Evolutionary conservation across 2,329 filamentous ascomycete genomes (phyloP).

Genomic region (Aspergillus aculeatinus): DNA sequence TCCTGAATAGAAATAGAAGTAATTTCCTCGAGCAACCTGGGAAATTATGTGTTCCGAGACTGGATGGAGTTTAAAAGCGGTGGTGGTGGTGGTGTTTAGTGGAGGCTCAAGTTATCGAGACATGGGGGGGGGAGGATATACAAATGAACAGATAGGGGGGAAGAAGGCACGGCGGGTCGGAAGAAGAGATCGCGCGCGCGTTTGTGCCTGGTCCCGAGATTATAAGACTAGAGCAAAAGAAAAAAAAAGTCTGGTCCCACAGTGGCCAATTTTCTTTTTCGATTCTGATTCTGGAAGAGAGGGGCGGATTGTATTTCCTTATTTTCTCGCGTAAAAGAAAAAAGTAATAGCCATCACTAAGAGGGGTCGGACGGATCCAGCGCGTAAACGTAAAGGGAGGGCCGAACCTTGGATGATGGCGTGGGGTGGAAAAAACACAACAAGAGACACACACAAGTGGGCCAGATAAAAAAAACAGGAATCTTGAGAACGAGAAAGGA

Average conservation of each 20-base stretch:
- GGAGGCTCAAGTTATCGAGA: neutral
- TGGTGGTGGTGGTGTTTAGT: neutral
- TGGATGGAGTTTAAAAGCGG: neutral
- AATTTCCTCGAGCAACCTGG: neutral
- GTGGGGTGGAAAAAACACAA: constrained; percentile 3
- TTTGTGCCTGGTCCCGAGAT: constrained; percentile 8
- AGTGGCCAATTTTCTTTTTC: constrained; percentile 6
- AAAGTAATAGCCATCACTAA: neutral
- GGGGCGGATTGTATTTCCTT: neutral
- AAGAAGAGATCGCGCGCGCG: constrained; percentile 7
- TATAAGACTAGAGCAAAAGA: constrained; percentile 1
- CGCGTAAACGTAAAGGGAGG: constrained; percentile 2
- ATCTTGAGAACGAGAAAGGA: neutral
- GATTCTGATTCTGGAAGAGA: constrained; percentile 1
- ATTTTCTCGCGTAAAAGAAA: neutral
- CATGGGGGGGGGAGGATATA: neutral
- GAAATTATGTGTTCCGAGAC: neutral
- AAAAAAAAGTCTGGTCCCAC: neutral
- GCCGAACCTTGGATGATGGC: constrained; percentile 8
- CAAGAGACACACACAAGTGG: neutral
- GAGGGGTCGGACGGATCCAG: constrained; percentile 2
- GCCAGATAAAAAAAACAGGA: neutral
- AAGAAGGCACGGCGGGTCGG: neutral
- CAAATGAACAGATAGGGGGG: neutral
- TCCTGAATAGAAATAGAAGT: neutral